Conservation (phyloP, 805 yeast genomes). For the Citeromyces matritensis region DNA sequence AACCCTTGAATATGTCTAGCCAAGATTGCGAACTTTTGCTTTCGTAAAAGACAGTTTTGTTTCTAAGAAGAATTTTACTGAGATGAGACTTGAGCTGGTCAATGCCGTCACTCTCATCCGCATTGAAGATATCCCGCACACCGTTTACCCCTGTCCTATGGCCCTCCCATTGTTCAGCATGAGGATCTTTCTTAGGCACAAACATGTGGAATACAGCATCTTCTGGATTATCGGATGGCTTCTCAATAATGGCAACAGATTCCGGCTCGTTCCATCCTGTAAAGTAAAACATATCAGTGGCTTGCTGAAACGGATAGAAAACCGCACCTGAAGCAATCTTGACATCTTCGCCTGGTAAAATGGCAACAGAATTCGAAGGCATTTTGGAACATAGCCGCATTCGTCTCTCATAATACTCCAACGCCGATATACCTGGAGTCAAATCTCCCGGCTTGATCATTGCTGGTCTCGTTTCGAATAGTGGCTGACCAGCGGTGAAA, state of each 20-base stretch:
- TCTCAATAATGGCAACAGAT: slow-evolving; percentile 54
- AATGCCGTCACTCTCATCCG: slow-evolving; percentile 54
- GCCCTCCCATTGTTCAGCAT: slow-evolving; percentile 91
- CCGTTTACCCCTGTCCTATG: slow-evolving; percentile 78
- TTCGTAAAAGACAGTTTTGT: slow-evolving; percentile 44
- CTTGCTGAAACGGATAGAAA: slow-evolving; percentile 85
- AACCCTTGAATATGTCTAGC: slow-evolving; percentile 1
- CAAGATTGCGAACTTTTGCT: slow-evolving; percentile 10
- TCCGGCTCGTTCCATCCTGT: slow-evolving; percentile 93
- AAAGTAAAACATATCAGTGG: slow-evolving; percentile 72
- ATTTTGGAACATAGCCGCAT: slow-evolving; percentile 36
- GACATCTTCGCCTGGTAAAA: slow-evolving; percentile 56
- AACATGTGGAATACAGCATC: slow-evolving; percentile 58
- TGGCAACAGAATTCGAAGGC: slow-evolving; percentile 52
- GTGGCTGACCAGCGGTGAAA: slow-evolving; percentile 67
- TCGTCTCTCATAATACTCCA: slow-evolving; percentile 71
- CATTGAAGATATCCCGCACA: slow-evolving; percentile 72
- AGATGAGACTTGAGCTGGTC: slow-evolving; percentile 26
- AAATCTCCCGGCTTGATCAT: slow-evolving; percentile 61
- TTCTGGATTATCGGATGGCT: slow-evolving; percentile 33
- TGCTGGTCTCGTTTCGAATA: slow-evolving; percentile 73
- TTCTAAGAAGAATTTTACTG: slow-evolving; percentile 27
- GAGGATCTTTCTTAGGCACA: slow-evolving; percentile 71
- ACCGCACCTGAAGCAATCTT: slow-evolving; percentile 85
- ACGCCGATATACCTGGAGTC: slow-evolving; percentile 77